phyloP scores from a whole-genome alignment of 495 filamentous ascomycete genomes.

The Neurospora sp. region DNA sequence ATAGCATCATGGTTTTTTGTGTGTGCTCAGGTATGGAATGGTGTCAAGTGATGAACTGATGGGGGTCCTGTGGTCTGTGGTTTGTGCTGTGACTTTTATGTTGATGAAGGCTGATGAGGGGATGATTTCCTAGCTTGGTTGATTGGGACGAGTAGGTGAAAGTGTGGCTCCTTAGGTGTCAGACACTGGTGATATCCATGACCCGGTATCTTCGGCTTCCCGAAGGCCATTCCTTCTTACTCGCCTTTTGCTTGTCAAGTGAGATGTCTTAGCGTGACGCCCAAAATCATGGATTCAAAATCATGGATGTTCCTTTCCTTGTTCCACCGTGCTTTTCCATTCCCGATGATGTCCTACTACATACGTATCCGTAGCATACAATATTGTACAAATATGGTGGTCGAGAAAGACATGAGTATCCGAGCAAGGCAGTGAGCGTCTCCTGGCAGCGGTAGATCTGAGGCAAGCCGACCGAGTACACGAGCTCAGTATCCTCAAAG shows the following conservation, averaged over 20 bases:
- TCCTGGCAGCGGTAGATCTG: background rate
- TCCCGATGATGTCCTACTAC: background rate
- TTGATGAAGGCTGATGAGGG: background rate
- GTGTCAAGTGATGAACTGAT: background rate
- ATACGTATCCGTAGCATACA: slow-evolving; percentile 1
- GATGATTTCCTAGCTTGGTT: background rate
- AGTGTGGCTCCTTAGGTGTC: background rate
- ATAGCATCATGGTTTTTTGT: background rate
- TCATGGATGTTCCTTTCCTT: background rate
- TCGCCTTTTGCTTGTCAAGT: background rate
- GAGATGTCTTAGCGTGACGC: background rate
- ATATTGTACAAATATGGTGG: slow-evolving; percentile 3
- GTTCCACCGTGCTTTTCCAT: background rate
- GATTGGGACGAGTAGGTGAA: background rate
- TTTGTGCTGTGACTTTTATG: background rate
- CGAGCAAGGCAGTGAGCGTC: background rate
- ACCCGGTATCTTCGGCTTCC: background rate
- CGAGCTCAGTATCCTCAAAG: background rate
- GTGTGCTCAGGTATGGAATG: background rate
- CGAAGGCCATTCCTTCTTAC: background rate
- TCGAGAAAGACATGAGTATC: background rate
- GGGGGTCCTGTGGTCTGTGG: background rate
- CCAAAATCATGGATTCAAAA: no score
- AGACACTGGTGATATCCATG: background rate
- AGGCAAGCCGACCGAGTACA: background rate